Percentiles rank a stretch among this genome's conserved stretches.
These are phyloP conservation scores for Phaeoacremonium minimum DNA, from an alignment of 2,329 filamentous ascomycete genomes.

Conservation along the genomic window DNA sequence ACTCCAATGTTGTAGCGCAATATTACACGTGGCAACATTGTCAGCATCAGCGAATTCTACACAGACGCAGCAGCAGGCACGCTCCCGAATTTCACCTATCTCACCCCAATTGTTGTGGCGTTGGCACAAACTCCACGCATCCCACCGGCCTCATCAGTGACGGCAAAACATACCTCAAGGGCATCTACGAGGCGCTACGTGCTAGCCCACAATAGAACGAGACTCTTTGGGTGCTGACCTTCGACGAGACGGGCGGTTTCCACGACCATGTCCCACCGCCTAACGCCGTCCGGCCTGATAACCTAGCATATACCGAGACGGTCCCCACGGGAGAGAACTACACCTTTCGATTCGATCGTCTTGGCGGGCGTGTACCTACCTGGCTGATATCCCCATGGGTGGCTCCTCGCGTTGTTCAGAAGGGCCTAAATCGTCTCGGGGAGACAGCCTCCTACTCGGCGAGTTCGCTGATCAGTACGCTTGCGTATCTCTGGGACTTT, in stretches of 20 bases:
- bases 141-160: slow-evolving; percentile 35
- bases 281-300: slow-evolving; percentile 28
- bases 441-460: slow-evolving; percentile 32
- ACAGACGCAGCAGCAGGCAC: slow-evolving; percentile 35
- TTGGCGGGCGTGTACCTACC: slow-evolving; percentile 35
- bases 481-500: slow-evolving; percentile 36
- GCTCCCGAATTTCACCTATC: slow-evolving; percentile 38
- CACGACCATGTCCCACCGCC: slow-evolving; percentile 40
- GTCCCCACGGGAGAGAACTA: slow-evolving; percentile 25
- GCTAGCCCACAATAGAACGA: slow-evolving; percentile 38
- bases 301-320: slow-evolving; percentile 25
- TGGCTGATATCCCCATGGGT: slow-evolving; percentile 38
- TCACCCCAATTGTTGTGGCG: slow-evolving; percentile 47
- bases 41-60: slow-evolving; percentile 34
- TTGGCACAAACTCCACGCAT: slow-evolving; percentile 37
- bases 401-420: slow-evolving; percentile 30
- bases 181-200: slow-evolving; percentile 38
- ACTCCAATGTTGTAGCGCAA: too few relatives aligned
- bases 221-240: slow-evolving; percentile 40
- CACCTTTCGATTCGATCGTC: slow-evolving; percentile 32
- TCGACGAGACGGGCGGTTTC: slow-evolving; percentile 42
- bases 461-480: slow-evolving; percentile 34
- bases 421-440: slow-evolving; percentile 26
- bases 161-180: slow-evolving; percentile 38
- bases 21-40: slow-evolving; percentile 16